Percentiles rank a stretch among this genome's conserved stretches.
Evolutionary conservation across 1,284 basidiomycete species (phyloP).

Genomic region (Mycena sp.): DNA sequence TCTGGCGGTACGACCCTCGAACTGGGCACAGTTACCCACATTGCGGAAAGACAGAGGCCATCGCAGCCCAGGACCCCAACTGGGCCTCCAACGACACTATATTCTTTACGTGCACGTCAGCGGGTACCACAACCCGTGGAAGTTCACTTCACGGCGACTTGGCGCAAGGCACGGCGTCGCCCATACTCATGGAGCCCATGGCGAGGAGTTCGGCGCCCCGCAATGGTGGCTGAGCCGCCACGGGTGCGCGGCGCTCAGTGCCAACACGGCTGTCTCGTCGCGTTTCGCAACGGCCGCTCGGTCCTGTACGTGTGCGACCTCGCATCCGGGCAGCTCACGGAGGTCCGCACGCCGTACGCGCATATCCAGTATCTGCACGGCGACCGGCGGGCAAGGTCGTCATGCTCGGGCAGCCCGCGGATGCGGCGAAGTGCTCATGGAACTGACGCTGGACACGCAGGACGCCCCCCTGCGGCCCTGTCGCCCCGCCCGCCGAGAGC

Average conservation of each 20-base stretch:
- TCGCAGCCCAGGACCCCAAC: slow-evolving; percentile 61
- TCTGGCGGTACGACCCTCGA: slow-evolving; percentile 38
- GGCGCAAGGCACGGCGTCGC: neutral
- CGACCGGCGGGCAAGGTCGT: too few relatives aligned
- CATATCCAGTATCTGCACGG: too few relatives aligned
- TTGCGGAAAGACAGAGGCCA: slow-evolving; percentile 60
- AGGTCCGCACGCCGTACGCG: too few relatives aligned
- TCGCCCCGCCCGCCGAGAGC: neutral
- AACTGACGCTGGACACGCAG: too few relatives aligned
- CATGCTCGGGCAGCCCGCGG: too few relatives aligned
- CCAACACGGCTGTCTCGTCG: slow-evolving; percentile 47
- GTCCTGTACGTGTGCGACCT: slow-evolving; percentile 60
- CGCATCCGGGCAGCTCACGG: slow-evolving; percentile 25
- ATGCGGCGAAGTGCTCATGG: too few relatives aligned
- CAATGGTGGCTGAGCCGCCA: slow-evolving; percentile 38
- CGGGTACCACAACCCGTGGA: slow-evolving; percentile 77
- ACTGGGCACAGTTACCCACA: slow-evolving; percentile 44
- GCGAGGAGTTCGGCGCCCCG: slow-evolving; percentile 65
- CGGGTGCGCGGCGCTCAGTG: neutral
- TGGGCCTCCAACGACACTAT: slow-evolving; percentile 70
- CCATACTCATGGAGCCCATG: slow-evolving; percentile 39
- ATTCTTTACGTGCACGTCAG: slow-evolving; percentile 71
- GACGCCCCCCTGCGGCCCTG: too few relatives aligned
- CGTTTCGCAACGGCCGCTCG: slow-evolving; percentile 56
- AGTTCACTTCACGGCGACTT: slow-evolving; percentile 54